A percentile compares a stretch with the other conserved stretches of the same genome.
Conservation (phyloP, 306 rosid genomes). For the Malus sylvestris region DNA sequence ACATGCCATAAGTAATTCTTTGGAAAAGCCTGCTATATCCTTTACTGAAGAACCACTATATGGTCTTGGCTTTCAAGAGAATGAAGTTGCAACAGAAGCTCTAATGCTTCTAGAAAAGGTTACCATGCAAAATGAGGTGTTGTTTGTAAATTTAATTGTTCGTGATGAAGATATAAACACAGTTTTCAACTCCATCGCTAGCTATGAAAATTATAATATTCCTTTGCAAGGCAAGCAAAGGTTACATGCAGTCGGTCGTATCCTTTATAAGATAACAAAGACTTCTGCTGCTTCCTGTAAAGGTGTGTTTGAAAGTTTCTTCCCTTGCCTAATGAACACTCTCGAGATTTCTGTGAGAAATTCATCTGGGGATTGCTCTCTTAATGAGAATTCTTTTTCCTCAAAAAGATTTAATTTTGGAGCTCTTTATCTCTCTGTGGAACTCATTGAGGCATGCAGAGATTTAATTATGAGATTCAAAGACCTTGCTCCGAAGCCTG, state of each 20-base stretch:
- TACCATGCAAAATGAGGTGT: conserved; percentile 47
- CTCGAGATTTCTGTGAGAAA: conserved; percentile 35
- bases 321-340: conserved; percentile 46
- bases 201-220: conserved; percentile 39
- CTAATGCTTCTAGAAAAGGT: conserved; percentile 62
- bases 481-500: conserved; percentile 20
- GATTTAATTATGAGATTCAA: conserved; percentile 42
- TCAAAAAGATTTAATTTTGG: conserved; percentile 45
- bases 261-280: conserved; percentile 49
- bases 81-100: conserved; percentile 63
- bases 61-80: conserved; percentile 57
- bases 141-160: conserved; percentile 48
- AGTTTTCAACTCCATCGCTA: conserved; percentile 43
- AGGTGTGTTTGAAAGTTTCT: conserved; percentile 50
- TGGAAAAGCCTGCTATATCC: conserved; percentile 45
- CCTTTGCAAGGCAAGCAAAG: conserved; percentile 59
- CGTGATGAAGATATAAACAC: conserved; percentile 61
- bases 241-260: conserved; percentile 61
- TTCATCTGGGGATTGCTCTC: conserved; percentile 20
- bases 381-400: conserved; percentile 18
- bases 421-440: conserved; percentile 72
- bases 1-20: conserved; percentile 45
- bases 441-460: conserved; percentile 61
- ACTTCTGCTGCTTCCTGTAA: conserved; percentile 61
- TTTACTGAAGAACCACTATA: conserved; percentile 28